phyloP scores from a whole-genome alignment of 768 basidiomycete species.

The Boletus rubroflammeus region DNA sequence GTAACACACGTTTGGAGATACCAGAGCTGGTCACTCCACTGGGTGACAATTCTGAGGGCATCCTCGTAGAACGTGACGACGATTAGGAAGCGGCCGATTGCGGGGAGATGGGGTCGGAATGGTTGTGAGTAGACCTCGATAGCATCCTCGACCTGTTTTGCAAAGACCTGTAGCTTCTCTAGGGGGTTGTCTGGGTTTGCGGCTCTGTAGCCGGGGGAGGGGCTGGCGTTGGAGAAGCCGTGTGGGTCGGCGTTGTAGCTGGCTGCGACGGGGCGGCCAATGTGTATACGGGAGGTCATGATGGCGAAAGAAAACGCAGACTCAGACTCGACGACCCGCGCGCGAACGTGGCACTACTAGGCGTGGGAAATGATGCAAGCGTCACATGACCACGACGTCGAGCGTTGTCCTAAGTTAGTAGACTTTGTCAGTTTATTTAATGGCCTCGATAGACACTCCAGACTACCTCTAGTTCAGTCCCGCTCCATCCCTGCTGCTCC shows the following conservation, averaged over 20 bases:
- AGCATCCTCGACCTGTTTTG: slow-evolving; percentile 82
- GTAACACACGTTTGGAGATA: slow-evolving; percentile 86
- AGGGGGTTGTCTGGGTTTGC: slow-evolving; percentile 80
- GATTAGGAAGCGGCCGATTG: slow-evolving; percentile 93
- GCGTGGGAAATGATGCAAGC: slow-evolving; percentile 20
- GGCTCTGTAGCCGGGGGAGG: slow-evolving; percentile 68
- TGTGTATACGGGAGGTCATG: slow-evolving; percentile 83
- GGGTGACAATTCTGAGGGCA: slow-evolving; percentile 86
- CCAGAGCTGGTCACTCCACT: slow-evolving; percentile 98
- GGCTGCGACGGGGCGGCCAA: slow-evolving; percentile 64
- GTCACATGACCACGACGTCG: slow-evolving; percentile 22
- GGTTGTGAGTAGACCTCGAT: slow-evolving; percentile 93
- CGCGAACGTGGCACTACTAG: slow-evolving; percentile 26
- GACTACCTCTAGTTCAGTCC: slow-evolving; percentile 33
- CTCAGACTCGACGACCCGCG: too few relatives aligned
- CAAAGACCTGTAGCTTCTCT: slow-evolving; percentile 68
- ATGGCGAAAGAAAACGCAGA: too few relatives aligned
- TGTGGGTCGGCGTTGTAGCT: slow-evolving; percentile 71
- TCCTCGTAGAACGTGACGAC: slow-evolving; percentile 99
- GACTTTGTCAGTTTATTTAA: too few relatives aligned
- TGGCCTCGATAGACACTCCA: slow-evolving; percentile 7
- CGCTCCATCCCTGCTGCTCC: not conserved
- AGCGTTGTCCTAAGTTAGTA: too few relatives aligned
- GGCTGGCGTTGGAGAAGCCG: slow-evolving; percentile 70
- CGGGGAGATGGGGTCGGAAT: slow-evolving; percentile 88